Base-by-base conservation (phyloP, 164 flowering plant genomes). In the Tetrastigma voinierianum region DNA sequence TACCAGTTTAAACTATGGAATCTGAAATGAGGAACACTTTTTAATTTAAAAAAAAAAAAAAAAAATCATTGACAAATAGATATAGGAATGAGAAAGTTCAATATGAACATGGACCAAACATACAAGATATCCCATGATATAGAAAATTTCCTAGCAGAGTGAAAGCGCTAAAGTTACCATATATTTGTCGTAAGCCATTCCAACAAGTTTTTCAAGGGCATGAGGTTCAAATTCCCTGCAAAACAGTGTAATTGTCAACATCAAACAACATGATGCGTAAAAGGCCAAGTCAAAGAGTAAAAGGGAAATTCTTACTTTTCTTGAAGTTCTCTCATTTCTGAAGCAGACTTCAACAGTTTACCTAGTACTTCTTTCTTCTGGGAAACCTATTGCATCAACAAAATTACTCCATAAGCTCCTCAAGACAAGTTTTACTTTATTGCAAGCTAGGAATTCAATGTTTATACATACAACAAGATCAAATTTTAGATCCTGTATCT, bases 171-270 rank as follows among this genome's bases (percentile, higher is more conserved):
- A 70, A 55, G 58, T 75, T 82, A 93, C 98, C 95, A 81, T 85
- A 68, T 86, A 86, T 74, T 90, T 90, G 32, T 82, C 85, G 67
- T 85, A 93, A 58, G 93, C 86, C 87, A 85, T 79, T 56, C 61
- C 76, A 51, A 89, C 81, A 66, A 93, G 95, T 78, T 87, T 86
- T 76, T 93, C 86, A 70, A 84, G 75, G 44, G 89, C 95, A 72
- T 66, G 71, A 16, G 61, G 81, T 66, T 85, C 90, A 51, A 87
- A 83, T 61, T 83, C 87, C 89, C 98, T 93, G 65, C 51, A 76
- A 47, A 56, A 19, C 23, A 43, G 23, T 10, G 53, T 18, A 17
- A 69, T 19, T 18, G 19, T 62, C 48, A 20, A 46, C 49, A 61
- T 24, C 13, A 25, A 25, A 57, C 0, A 57, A 7, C 6, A 52